A percentile compares a stretch with the other conserved stretches of the same genome.
phyloP scores from a whole-genome alignment of 257 asterid species.

The Sherardia arvensis region DNA sequence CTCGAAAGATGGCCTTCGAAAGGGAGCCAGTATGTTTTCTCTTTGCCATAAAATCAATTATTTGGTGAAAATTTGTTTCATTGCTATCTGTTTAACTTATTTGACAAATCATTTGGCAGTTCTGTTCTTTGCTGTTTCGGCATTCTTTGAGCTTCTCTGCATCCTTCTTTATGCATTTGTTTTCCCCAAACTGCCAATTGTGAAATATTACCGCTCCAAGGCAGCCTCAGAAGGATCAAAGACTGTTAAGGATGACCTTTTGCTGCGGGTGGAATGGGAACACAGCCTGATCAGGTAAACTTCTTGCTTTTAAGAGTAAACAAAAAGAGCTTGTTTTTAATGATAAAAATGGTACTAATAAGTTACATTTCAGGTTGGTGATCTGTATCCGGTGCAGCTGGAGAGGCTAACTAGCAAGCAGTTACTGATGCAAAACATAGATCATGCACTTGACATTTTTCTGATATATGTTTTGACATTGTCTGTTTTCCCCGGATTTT shows the following conservation, averaged over 20 bases:
- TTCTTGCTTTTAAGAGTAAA: background rate
- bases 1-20: slow-evolving; percentile 29
- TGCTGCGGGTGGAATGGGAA: slow-evolving; percentile 29
- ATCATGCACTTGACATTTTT: slow-evolving; percentile 33
- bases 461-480: slow-evolving; percentile 27
- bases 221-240: slow-evolving; percentile 43
- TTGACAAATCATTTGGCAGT: slow-evolving; percentile 18
- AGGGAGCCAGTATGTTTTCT: slow-evolving; percentile 38
- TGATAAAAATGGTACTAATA: background rate
- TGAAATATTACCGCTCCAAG: slow-evolving; percentile 31
- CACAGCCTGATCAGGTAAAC: slow-evolving; percentile 12
- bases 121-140: slow-evolving; percentile 25
- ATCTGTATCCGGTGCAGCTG: slow-evolving; percentile 9
- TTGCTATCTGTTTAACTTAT: no score
- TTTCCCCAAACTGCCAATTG: slow-evolving; percentile 34
- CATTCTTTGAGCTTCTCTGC: slow-evolving; percentile 38
- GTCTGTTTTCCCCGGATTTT: slow-evolving; percentile 41
- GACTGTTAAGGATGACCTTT: slow-evolving; percentile 36
- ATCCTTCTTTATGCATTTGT: slow-evolving; percentile 28
- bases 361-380: slow-evolving; percentile 13
- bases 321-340: no score
- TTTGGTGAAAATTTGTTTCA: no score
- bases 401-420: slow-evolving; percentile 32
- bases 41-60: no score
- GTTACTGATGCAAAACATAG: slow-evolving; percentile 22